These are phyloP conservation scores for Hymenoscyphus fructigenus DNA, from an alignment of 2,329 filamentous ascomycete species.

Conservation along the genomic window DNA sequence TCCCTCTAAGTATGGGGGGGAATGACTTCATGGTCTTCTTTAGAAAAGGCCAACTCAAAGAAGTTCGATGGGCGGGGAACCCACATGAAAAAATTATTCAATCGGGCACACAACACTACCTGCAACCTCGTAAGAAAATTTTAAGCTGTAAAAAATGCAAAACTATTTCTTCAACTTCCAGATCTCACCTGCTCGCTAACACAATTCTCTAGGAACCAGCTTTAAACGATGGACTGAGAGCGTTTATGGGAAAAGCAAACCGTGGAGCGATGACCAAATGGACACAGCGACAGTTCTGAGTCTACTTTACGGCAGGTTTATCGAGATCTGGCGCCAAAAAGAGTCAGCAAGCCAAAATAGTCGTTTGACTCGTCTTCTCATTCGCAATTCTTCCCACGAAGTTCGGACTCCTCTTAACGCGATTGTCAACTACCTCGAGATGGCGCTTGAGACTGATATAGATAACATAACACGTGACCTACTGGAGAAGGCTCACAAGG, in stretches of 20 bases:
- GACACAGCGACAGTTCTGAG: conserved; percentile 28
- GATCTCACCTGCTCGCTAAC: background rate
- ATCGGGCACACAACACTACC: conserved; percentile 21
- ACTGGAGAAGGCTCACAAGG: conserved; percentile 23
- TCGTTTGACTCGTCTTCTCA: conserved; percentile 22
- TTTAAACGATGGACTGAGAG: conserved; percentile 28
- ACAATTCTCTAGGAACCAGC: conserved; percentile 13
- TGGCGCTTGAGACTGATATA: conserved; percentile 25
- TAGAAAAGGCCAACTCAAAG: conserved; percentile 21
- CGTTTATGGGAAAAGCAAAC: conserved; percentile 22
- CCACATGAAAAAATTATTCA: conserved; percentile 24
- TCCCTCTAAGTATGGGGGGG: conserved; percentile 27
- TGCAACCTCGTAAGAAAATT: conserved; percentile 22
- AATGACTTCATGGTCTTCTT: conserved; percentile 30
- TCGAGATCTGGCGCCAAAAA: conserved; percentile 30
- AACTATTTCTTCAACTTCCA: background rate
- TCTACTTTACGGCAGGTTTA: conserved; percentile 29
- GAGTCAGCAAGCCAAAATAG: conserved; percentile 21
- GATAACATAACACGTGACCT: conserved; percentile 25
- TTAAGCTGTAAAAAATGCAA: background rate
- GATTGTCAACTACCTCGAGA: conserved; percentile 29
- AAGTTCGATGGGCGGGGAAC: conserved; percentile 29
- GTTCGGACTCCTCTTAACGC: conserved; percentile 28
- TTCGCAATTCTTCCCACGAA: conserved; percentile 29
- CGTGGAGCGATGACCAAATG: conserved; percentile 30